Evolutionary conservation across 2,329 filamentous ascomycete genomes (phyloP).

Genomic region (Colletotrichum acutatum): DNA sequence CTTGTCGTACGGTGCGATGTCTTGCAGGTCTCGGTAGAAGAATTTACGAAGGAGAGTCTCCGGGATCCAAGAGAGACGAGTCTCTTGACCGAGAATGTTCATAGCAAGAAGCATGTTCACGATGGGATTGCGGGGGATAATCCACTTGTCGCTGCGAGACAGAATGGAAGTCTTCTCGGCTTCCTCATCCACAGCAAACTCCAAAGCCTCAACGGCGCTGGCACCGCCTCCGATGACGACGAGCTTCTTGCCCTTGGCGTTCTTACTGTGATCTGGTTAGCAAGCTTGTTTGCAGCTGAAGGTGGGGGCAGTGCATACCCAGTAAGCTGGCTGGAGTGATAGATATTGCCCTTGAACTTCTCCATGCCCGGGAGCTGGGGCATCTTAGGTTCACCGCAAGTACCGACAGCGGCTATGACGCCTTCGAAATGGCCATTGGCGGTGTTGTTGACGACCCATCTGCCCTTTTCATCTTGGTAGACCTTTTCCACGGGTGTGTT

Average conservation of each 20-base stretch:
- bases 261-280: constrained; percentile 59
- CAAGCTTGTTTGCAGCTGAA: rapidly evolving
- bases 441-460: constrained; percentile 82
- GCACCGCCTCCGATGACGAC: constrained; percentile 83
- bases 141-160: constrained; percentile 85
- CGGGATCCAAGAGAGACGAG: constrained; percentile 79
- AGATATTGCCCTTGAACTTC: constrained; percentile 76
- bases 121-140: constrained; percentile 83
- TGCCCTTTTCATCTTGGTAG: constrained; percentile 73
- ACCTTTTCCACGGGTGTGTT: constrained; percentile 75
- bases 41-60: constrained; percentile 79
- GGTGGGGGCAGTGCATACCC: constrained; percentile 49
- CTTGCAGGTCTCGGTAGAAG: constrained; percentile 84
- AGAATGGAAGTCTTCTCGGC: constrained; percentile 79
- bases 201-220: constrained; percentile 83
- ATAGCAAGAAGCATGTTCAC: constrained; percentile 79
- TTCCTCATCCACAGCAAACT: constrained; percentile 76
- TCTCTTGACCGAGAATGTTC: constrained; percentile 85
- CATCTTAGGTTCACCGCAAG: constrained; percentile 82
- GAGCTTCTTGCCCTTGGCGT: constrained; percentile 79
- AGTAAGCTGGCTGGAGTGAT: constrained; percentile 80
- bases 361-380: constrained; percentile 77
- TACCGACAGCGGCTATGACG: constrained; percentile 81
- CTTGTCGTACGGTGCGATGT: constrained; percentile 75
- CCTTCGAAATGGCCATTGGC: constrained; percentile 81